Base-by-base conservation (phyloP, 2,329 filamentous ascomycete species). In the Epichloe baconii region DNA sequence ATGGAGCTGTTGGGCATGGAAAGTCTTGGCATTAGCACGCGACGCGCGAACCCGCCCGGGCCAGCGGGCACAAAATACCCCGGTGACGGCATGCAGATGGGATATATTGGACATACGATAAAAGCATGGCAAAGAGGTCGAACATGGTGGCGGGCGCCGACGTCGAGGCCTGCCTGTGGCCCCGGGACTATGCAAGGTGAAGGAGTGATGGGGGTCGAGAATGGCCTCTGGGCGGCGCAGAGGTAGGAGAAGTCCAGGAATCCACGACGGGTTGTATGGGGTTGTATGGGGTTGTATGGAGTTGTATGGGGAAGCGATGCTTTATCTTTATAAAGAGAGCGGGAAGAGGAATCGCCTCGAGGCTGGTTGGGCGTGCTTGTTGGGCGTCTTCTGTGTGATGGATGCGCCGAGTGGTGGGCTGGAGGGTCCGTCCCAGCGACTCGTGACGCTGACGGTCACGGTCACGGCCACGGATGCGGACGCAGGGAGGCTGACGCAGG, bases 111-210 rank as follows among this genome's bases (percentile, higher is more conserved):
- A 76, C 84, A 72, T 72, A 89, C 85, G 85, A 87, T 67, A 89
- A 72, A 60, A 88, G 73, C 69, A 87, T 85, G 60, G 86, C 80
- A 60, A 89, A 78, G 60, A 88, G 78, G 68, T 85, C 83, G 64
- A 90, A 88, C 85, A 90, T 87, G 68, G 51, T 70, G 15, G 38
- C 38, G 35, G 59, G 61, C 54, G 57, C 49, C 17, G 44, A 46
- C 31, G 53, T 42, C 54, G 54, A 55, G 53, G 56, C 50, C 64
- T 57, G 1, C 50, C 64, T 57, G 1, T 61, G 48, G 45, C 26
- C 41, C 42, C 48, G 6, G 42, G n/a, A 42, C 21, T 35, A 23
- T 23, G 21, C 4, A 19, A 26, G 14, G 14, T 26, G 14, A 4
- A 42, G 19, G 23, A 31, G 17, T 17, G 34, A 40, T 37, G 23